Conservation (phyloP, 495 filamentous ascomycete species). For the Bathelium albidoporum region DNA sequence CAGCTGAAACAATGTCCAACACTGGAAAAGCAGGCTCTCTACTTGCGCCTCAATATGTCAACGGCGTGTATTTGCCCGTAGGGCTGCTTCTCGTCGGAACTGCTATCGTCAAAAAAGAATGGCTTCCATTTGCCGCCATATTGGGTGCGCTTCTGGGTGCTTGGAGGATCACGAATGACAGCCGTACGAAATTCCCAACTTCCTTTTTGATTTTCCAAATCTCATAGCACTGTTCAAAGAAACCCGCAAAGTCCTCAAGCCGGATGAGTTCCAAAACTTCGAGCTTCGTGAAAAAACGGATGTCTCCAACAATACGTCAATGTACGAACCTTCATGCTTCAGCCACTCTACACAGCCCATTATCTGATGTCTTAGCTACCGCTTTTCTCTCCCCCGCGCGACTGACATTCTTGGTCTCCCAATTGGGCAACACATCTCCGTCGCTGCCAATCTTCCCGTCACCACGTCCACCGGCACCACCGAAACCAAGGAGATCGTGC, state of each 20-base stretch:
- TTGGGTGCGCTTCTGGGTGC: conserved; percentile 49
- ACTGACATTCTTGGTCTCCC: conserved; percentile 85
- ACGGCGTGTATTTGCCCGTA: conserved; percentile 78
- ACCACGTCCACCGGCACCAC: conserved; percentile 48
- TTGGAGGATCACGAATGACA: conserved; percentile 50
- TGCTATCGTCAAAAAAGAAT: conserved; percentile 69
- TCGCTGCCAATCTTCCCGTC: conserved; percentile 48
- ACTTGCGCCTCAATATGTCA: conserved; percentile 46
- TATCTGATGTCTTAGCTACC: conserved; percentile 50
- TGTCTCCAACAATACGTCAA: conserved; percentile 94
- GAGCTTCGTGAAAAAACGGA: conserved; percentile 80
- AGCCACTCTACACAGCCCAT: background rate
- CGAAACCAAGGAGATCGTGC: conserved; percentile 74
- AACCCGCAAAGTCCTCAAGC: conserved; percentile 72
- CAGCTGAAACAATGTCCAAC: background rate
- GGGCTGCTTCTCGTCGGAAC: conserved; percentile 66
- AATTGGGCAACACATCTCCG: conserved; percentile 97
- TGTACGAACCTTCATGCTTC: conserved; percentile 39
- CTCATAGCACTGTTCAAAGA: too few relatives aligned
- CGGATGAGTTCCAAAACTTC: conserved; percentile 79
- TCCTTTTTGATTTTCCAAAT: too few relatives aligned
- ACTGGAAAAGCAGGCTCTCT: conserved; percentile 27
- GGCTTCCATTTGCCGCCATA: conserved; percentile 58
- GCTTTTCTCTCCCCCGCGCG: conserved; percentile 68
- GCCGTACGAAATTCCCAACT: conserved; percentile 36